Evolutionary conservation across 306 rosid species (phyloP).

Genomic region (Begonia fuchsioides): DNA sequence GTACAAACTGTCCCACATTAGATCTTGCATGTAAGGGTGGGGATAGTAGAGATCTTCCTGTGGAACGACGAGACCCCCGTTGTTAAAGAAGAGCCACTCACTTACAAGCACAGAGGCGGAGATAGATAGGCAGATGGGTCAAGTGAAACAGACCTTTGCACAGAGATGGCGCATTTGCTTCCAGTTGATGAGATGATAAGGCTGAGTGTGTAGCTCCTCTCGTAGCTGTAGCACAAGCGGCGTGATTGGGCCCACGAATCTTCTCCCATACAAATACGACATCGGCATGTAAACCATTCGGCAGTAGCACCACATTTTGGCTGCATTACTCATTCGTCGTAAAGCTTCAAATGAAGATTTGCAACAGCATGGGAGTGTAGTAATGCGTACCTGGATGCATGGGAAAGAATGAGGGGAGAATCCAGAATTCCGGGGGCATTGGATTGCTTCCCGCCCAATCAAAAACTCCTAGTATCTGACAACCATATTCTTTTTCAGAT

Average conservation of each 20-base stretch:
- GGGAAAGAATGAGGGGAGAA: conserved; percentile 64
- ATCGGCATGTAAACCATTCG: conserved; percentile 70
- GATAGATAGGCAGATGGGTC: background rate
- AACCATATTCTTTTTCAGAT: too few relatives aligned
- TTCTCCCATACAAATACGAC: conserved; percentile 67
- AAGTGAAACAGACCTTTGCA: conserved; percentile 16
- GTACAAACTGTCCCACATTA: conserved; percentile 58
- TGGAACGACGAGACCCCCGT: background rate
- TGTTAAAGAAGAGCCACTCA: background rate
- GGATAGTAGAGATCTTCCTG: conserved; percentile 59
- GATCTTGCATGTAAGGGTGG: conserved; percentile 44
- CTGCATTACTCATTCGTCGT: conserved; percentile 15
- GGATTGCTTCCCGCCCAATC: conserved; percentile 67
- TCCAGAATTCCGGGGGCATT: conserved; percentile 81
- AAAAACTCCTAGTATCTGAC: conserved; percentile 49
- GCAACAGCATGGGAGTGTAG: background rate
- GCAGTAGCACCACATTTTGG: conserved; percentile 78
- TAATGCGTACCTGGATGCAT: conserved; percentile 41
- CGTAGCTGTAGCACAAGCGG: conserved; percentile 47
- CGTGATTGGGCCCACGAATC: conserved; percentile 67
- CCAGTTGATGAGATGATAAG: conserved; percentile 50
- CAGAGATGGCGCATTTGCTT: conserved; percentile 47
- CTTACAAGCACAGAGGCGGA: background rate
- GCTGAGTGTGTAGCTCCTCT: conserved; percentile 32
- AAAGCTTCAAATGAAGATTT: background rate